Conservation (phyloP, 108 stramenopile species). For the Nitzschia putrida region DNA sequence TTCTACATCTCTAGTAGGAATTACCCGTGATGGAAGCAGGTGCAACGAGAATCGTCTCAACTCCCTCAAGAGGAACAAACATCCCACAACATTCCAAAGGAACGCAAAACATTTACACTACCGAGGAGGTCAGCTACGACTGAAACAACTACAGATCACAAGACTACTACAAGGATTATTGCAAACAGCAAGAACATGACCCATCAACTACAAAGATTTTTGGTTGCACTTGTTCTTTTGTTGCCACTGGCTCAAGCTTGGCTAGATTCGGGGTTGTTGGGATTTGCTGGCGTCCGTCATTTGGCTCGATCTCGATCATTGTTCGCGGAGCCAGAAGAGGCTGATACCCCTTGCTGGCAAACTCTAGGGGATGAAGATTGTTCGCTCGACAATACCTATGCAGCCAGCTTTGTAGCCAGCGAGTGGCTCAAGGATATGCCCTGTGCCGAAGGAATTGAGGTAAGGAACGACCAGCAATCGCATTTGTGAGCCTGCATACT, state of each 20-base stretch:
- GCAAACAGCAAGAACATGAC: no score
- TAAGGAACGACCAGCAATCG: constrained; percentile 8
- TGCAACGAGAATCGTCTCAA: no score
- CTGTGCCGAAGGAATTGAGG: constrained; percentile 53
- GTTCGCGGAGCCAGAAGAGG: not conserved
- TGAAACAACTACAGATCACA: no score
- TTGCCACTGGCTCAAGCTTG: constrained; percentile 9
- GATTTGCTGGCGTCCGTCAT: not conserved
- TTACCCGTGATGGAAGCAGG: no score
- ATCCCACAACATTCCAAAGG: no score
- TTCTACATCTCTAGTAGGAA: no score
- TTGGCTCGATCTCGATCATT: no score
- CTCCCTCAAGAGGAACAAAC: no score
- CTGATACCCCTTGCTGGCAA: constrained; percentile 63
- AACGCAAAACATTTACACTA: no score
- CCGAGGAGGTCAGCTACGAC: no score
- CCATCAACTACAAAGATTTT: no score
- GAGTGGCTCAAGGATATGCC: constrained; percentile 70
- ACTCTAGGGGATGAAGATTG: constrained; percentile 66
- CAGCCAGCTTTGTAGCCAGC: constrained; percentile 55
- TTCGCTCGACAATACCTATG: constrained; percentile 47
- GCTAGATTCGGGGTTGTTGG: not conserved
- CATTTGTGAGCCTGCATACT: not conserved
- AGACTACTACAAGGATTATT: no score
- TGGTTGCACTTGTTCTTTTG: not conserved